Conservation (phyloP, 192 early-diverging fungal genomes). For the Podila clonocystis region DNA sequence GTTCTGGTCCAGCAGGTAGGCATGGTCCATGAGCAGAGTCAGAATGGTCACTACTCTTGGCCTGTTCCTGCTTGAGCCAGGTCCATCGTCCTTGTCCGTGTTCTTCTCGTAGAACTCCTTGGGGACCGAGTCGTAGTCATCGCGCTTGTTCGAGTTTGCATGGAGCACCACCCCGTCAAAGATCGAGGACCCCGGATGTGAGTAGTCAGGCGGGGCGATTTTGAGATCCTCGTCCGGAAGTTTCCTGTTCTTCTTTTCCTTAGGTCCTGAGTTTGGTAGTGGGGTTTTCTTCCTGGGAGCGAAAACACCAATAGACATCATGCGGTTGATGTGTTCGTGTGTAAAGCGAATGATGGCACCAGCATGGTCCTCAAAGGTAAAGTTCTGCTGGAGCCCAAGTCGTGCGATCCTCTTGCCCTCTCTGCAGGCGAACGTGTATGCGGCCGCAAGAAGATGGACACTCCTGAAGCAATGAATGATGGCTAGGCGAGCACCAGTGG, state of each 20-base stretch:
- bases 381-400: constrained; percentile 5
- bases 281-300: constrained; percentile 1
- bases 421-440: constrained; percentile 16
- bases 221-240: neutral
- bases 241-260: neutral
- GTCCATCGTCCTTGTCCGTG: neutral
- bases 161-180: neutral
- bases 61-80: neutral
- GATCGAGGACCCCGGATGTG: neutral
- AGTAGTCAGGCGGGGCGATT: neutral
- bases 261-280: neutral
- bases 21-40: constrained; percentile 35
- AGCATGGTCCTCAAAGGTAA: constrained; percentile 45
- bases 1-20: constrained; percentile 13
- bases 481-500: constrained; percentile 31
- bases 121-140: neutral
- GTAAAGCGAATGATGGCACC: constrained; percentile 42
- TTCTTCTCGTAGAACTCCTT: constrained; percentile 8
- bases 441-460: constrained; percentile 34
- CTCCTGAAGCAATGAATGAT: constrained; percentile 39
- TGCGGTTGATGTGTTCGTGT: constrained; percentile 46
- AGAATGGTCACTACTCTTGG: constrained; percentile 27
- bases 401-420: constrained; percentile 22
- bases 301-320: constrained; percentile 30
- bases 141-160: constrained; percentile 1